Percentiles rank a stretch among this genome's conserved stretches.
Conservation (phyloP, 805 yeast species). For the Kodamaea hsintzibuensis region DNA sequence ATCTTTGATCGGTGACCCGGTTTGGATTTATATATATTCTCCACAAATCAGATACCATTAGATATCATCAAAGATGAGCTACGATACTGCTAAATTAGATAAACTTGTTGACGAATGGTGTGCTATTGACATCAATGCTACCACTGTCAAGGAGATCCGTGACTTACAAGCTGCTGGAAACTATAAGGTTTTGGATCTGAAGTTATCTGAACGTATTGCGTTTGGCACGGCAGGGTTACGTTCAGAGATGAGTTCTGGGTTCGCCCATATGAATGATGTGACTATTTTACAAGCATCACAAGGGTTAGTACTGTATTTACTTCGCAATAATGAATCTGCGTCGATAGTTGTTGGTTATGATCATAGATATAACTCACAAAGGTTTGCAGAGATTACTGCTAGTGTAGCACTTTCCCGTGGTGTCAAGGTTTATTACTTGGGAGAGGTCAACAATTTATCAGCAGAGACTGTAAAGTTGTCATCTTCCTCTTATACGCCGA, state of each 20-base stretch:
- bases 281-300: slow-evolving; percentile 90
- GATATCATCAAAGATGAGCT: neutral
- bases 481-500: neutral
- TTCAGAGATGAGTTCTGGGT: slow-evolving; percentile 88
- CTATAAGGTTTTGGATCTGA: slow-evolving; percentile 47
- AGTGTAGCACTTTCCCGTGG: slow-evolving; percentile 70
- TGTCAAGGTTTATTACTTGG: slow-evolving; percentile 65
- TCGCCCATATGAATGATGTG: slow-evolving; percentile 82
- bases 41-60: neutral
- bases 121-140: slow-evolving; percentile 36
- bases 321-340: slow-evolving; percentile 15
- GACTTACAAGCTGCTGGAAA: slow-evolving; percentile 40
- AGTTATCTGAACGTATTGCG: slow-evolving; percentile 60
- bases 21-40: neutral
- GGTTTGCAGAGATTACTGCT: slow-evolving; percentile 80
- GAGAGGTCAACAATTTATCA: slow-evolving; percentile 38
- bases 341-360: slow-evolving; percentile 86
- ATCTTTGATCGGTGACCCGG: neutral
- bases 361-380: slow-evolving; percentile 77
- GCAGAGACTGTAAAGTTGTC: slow-evolving; percentile 21
- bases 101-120: slow-evolving; percentile 37
- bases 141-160: slow-evolving; percentile 57
- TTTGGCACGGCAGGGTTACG: slow-evolving; percentile 96
- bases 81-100: slow-evolving; percentile 18
- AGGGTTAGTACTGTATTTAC: slow-evolving; percentile 61